Base-by-base conservation (phyloP, 228 moss, liverwort and hornwort species). In the Sphagnum fallax region DNA sequence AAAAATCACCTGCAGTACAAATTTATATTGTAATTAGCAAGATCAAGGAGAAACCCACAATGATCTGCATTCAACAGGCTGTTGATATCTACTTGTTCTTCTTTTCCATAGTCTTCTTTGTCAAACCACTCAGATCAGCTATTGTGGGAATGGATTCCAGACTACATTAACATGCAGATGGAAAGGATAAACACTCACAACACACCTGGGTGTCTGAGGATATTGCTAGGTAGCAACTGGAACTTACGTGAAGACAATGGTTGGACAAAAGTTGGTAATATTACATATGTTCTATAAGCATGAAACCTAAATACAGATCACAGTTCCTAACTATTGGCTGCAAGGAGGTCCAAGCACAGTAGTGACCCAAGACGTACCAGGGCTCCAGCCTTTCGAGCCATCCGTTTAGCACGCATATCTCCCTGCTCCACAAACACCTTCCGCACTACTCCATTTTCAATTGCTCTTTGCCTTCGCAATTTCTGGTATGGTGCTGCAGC, bases 301-400 rank as follows among this genome's bases (percentile, higher is more conserved):
- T 32, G 32, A 32, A 32, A 32, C 1, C 32, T 32, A 48, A 16
- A 67, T 50, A 15, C 10, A 67, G 11, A 67, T 16, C 10, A 53
- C 67, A 52, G 49, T 52, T 9, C 6, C 11, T 5, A 32, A 12
- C 13, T 8, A 16, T 18, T 18, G 52, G 67, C 10, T 51, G 67
- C 50, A 11, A n/a, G 49, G 67, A 50, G 55, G 55, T 55, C 12
- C 12, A 12, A 55, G 55, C 55, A 55, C 8, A 55, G 55, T 8
- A 12, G 12, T 8, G 9, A 55, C 9, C 8, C 9, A 8, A 55
- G 12, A 55, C 8, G 8, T 82, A 86, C 87, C 93, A 97, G 73
- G 59, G 97, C 93, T 73, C 97, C 97, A 55, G 97, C 93, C 73
- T 97, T 97, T 6, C 97, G 91, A 58, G 97, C 97, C 93, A 97